Conservation (phyloP, 441 rosid species). For the Geranium incanum region DNA sequence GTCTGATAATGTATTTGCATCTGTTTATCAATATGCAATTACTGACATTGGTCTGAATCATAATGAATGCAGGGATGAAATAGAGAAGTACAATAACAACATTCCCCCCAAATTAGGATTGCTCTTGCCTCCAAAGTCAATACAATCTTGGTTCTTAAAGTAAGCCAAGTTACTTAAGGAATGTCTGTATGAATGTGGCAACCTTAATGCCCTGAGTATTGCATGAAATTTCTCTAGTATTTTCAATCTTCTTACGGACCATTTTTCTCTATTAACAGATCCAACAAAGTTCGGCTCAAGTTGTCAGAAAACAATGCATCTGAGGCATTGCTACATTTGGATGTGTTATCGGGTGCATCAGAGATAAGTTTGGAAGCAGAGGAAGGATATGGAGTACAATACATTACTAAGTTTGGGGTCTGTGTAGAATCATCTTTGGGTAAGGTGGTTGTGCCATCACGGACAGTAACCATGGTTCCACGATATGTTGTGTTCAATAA, state of each 20-base stretch:
- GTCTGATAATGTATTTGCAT: neutral
- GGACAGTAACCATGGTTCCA: slow-evolving; percentile 56
- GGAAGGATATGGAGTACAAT: slow-evolving; percentile 47
- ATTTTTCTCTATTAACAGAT: slow-evolving; percentile 39
- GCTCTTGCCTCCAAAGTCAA: slow-evolving; percentile 58
- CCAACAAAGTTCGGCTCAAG: slow-evolving; percentile 52
- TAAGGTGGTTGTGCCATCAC: slow-evolving; percentile 52
- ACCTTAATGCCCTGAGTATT: neutral
- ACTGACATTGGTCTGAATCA: neutral
- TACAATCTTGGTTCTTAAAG: slow-evolving; percentile 71
- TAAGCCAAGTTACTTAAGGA: slow-evolving; percentile 29
- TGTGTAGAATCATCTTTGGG: slow-evolving; percentile 53
- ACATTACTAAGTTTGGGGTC: slow-evolving; percentile 69
- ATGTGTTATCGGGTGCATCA: slow-evolving; percentile 82
- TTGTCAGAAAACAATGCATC: slow-evolving; percentile 46
- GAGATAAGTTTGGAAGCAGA: slow-evolving; percentile 65
- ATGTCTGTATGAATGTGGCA: slow-evolving; percentile 8
- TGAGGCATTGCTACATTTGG: slow-evolving; percentile 64
- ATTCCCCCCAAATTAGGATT: slow-evolving; percentile 68
- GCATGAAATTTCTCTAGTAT: slow-evolving; percentile 10
- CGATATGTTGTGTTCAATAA: slow-evolving; percentile 68
- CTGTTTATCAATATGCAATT: neutral
- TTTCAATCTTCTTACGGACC: slow-evolving; percentile 1
- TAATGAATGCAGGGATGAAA: slow-evolving; percentile 52
- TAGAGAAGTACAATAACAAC: slow-evolving; percentile 37